Evolutionary conservation across 345 rosid species (phyloP).

Genomic region (Eucalyptus cloeziana): DNA sequence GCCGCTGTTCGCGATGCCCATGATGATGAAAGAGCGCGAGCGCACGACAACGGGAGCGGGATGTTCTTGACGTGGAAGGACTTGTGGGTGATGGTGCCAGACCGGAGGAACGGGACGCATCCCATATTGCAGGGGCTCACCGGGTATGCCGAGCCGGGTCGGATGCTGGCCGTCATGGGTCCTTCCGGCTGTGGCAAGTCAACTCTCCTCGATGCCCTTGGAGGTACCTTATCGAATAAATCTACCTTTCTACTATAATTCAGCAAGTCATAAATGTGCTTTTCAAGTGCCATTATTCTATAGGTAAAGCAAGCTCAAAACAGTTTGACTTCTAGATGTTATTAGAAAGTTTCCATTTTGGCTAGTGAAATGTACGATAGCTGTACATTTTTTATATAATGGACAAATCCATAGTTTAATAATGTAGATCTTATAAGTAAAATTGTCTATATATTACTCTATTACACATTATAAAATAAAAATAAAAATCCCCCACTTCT

Average conservation of each 20-base stretch:
- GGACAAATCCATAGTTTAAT: not conserved
- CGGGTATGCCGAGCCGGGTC: conserved; percentile 28
- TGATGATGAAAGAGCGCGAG: not conserved
- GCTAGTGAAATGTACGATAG: not conserved
- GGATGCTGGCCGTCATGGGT: conserved; percentile 37
- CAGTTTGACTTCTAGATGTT: not conserved
- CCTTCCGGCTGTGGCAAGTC: conserved; percentile 51
- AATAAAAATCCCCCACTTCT: not conserved
- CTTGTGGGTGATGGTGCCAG: not conserved
- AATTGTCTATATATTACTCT: not conserved
- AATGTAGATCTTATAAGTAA: not conserved
- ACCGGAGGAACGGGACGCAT: not conserved
- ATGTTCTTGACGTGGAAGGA: conserved; percentile 25
- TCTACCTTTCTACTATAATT: not conserved
- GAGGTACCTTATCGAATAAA: conserved; percentile 5
- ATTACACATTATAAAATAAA: not conserved
- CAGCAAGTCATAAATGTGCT: not conserved
- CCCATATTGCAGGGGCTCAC: conserved; percentile 16
- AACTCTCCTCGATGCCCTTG: conserved; percentile 36
- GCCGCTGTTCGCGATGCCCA: not conserved
- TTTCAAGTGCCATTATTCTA: not conserved
- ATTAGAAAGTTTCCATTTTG: not conserved
- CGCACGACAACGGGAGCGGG: not conserved
- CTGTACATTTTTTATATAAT: not conserved
- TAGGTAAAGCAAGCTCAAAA: not conserved